phyloP scores from a whole-genome alignment of 306 rosid genomes.

The Malus sieversii region DNA sequence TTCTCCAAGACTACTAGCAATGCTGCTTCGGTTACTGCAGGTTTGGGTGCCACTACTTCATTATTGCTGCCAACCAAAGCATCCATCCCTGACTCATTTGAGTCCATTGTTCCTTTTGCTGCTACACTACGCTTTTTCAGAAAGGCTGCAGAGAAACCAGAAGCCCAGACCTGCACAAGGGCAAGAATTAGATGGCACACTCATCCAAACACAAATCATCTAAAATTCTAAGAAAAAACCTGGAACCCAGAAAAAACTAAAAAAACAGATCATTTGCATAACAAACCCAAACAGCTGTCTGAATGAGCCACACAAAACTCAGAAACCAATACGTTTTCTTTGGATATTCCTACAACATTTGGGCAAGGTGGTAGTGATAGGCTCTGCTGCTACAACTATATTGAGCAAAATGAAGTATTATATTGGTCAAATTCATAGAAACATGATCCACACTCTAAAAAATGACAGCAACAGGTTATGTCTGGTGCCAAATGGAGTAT shows the following conservation, averaged over 20 bases:
- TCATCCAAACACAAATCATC: background rate
- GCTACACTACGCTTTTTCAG: conserved; percentile 82
- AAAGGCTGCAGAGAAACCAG: conserved; percentile 96
- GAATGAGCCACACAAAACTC: background rate
- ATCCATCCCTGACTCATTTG: conserved; percentile 34
- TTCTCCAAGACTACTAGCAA: conserved; percentile 61
- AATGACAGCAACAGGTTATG: background rate
- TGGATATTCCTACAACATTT: background rate
- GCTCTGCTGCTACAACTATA: background rate
- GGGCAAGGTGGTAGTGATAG: background rate
- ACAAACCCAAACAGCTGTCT: background rate
- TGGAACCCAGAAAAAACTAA: background rate
- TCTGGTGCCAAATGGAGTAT: background rate
- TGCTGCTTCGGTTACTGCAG: conserved; percentile 74
- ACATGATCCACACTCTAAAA: background rate
- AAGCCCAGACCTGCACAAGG: conserved; percentile 83
- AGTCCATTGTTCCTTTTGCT: conserved; percentile 47
- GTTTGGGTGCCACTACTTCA: conserved; percentile 45
- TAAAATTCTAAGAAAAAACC: background rate
- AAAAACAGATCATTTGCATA: background rate
- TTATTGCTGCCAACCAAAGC: conserved; percentile 28
- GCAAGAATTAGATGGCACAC: conserved; percentile 8
- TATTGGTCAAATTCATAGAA: background rate
- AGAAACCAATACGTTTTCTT: background rate
- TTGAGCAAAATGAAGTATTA: background rate